Base-by-base conservation (phyloP, 2,329 filamentous ascomycete genomes). In the Aphanocladium album region DNA sequence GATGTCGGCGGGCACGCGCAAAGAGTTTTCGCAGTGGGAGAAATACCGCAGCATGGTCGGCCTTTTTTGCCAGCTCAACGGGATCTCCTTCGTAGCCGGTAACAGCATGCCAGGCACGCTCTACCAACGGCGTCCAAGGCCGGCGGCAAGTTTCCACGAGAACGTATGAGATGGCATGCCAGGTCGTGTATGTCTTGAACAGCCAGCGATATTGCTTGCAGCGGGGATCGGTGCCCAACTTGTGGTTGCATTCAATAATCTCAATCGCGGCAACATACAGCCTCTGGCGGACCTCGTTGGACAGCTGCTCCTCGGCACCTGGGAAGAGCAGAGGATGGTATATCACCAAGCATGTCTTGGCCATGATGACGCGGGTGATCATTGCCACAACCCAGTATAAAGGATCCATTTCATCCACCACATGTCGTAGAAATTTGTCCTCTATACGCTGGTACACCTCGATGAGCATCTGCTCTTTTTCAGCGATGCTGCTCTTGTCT, bases 291-390 rank as follows among this genome's bases (percentile, higher is more conserved):
- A 84, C 83, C 52, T 87, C 86, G 54, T 83, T 79, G 0, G 84
- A 82, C 8, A 89, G 76, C 27, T 78, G 79, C 9, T 78, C 73
- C n/a, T 79, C 80, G 11, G 80, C 79, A 27, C 85, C 82, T 37
- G 81, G 80, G 56, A 86, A 83, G 35, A 89, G 84, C 67, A 88
- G 81, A 0, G 89, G 89, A 66, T 93, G 87, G 67, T 93, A 89
- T 2, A 91, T 82, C 62, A 92, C 82, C 39, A 95, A 79, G 76
- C 87, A 90, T 78, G 92, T 85, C 73, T 92, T 93, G 57, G 87
- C 86, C 74, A 92, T 83, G 63, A 93, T 85, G 35, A 93, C 78
- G 11, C 89, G 83, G 3, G 85, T 82, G 25, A 90, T 79, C 30
- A 88, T 89, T 4, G 84, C 86, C 8, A 83, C 83, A 27, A 89